These are phyloP conservation scores for Yamadazyma taylorii DNA, from an alignment of 1,139 yeast genomes.

Conservation along the genomic window DNA sequence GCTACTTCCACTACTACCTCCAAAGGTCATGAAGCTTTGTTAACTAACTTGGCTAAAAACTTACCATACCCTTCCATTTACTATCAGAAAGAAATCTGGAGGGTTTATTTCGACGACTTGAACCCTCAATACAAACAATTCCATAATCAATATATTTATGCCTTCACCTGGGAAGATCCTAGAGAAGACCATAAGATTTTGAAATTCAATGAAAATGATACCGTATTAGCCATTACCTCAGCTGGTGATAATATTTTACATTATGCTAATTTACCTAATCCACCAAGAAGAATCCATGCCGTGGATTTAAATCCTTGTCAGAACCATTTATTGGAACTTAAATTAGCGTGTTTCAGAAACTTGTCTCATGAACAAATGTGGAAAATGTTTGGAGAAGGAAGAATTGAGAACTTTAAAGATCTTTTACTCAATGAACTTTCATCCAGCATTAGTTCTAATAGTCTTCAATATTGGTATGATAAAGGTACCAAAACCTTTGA, in stretches of 20 bases:
- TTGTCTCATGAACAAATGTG: constrained; percentile 63
- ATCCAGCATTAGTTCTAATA: constrained; percentile 73
- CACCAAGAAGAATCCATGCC: constrained; percentile 79
- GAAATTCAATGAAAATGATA: constrained; percentile 60
- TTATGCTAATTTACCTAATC: constrained; percentile 67
- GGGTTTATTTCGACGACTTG: constrained; percentile 76
- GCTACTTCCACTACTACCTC: constrained; percentile 28
- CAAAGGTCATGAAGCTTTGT: constrained; percentile 78
- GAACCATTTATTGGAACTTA: constrained; percentile 75
- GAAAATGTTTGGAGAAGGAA: constrained; percentile 77
- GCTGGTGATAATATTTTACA: constrained; percentile 82
- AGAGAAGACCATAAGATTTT: constrained; percentile 72
- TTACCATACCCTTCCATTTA: constrained; percentile 78
- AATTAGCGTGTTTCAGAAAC: constrained; percentile 66
- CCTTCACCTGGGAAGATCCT: constrained; percentile 92
- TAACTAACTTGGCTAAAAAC: constrained; percentile 58
- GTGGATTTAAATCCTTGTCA: constrained; percentile 85
- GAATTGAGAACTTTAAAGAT: constrained; percentile 48
- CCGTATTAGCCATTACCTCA: constrained; percentile 79
- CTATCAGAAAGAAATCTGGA: constrained; percentile 74
- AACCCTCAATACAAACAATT: constrained; percentile 70
- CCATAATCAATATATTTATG: constrained; percentile 76
- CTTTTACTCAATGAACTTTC: constrained; percentile 55
- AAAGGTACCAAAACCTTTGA: constrained; percentile 60
- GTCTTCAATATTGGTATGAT: constrained; percentile 77